Evolutionary conservation across 352 stramenopile genomes (phyloP), one percentile per base, ranked within the genome.

Genomic region (Plasmopara muralis): DNA sequence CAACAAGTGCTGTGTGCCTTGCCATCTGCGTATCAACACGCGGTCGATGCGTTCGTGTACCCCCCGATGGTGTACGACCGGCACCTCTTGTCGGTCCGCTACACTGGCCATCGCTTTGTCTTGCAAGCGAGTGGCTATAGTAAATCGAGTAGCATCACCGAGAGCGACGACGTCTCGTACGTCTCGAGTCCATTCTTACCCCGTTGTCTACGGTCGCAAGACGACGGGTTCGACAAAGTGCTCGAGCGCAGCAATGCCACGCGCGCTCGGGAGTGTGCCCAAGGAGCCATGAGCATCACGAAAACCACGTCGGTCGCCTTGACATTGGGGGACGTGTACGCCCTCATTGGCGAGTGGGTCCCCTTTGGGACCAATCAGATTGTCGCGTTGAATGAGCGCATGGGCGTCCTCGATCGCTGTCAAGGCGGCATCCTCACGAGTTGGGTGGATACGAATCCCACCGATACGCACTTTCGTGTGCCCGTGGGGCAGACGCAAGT

Each of bases 311-410:
- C 85, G 2, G 89, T 97, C 60, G 90, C 97, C 4, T 84, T 99
- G 41, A 96, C 89, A 15, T 72, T 99, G 28, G 96, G 97, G 57
- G 95, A 93, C 35, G 94, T 98, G 9, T 97, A 90, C 29, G 87
- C 97, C 15, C 95, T 99, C 57, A 94, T 98, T 40, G 90, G 91
- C 14, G 96, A 99, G 71, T 98, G 96, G 73, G 96, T 98, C 4
- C 96, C 96, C 1, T 98, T 98, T 57, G 95, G 96, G 14, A 89
- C 94, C 2, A 99, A 99, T 66, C 89, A 98, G 70, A 97, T 99
- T 53, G 91, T 98, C 25, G 88, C 97, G 47, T 64, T 99, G 2
- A 99, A 99, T 55, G 94, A 97, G 41, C 96, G 95, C 61, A 84
- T 99, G 56, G 96, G 95, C n/a, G 93, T 89, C 3, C 89, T 96